Conservation (phyloP, 202 grass and related monocot genomes). For the Setaria viridis region DNA sequence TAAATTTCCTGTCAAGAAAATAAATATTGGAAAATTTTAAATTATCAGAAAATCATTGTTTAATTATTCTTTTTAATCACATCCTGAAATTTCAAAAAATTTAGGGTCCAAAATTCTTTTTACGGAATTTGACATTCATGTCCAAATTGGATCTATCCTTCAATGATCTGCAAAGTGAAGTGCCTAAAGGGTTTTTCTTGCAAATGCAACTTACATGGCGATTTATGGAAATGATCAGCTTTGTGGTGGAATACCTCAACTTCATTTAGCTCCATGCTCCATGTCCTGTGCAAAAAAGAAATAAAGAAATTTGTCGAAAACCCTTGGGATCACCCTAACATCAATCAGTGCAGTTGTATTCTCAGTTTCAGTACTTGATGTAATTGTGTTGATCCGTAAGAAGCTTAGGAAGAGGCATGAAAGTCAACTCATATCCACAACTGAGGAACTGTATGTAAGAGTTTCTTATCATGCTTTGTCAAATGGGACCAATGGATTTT, state of each 20-base stretch:
- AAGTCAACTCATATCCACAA: not conserved
- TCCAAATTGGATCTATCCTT: slow-evolving; percentile 33
- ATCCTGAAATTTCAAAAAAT: no score
- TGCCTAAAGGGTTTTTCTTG: slow-evolving; percentile 25
- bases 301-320: not conserved
- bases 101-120: no score
- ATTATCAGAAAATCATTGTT: no score
- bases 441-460: slow-evolving; percentile 1
- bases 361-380: not conserved
- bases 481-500: slow-evolving; percentile 38
- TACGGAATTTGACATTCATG: not conserved
- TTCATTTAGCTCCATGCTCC: slow-evolving; percentile 5
- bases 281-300: not conserved
- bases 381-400: not conserved
- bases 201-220: not conserved
- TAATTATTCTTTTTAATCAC: no score
- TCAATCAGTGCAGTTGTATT: not conserved
- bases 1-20: no score
- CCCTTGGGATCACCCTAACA: not conserved
- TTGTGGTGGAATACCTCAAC: slow-evolving; percentile 17
- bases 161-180: slow-evolving; percentile 40
- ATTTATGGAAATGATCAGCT: slow-evolving; percentile 44
- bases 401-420: not conserved
- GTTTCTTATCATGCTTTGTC: slow-evolving; percentile 38
- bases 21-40: no score